Evolutionary conservation across 345 rosid species (phyloP).

Genomic region (Eucalyptus albens): DNA sequence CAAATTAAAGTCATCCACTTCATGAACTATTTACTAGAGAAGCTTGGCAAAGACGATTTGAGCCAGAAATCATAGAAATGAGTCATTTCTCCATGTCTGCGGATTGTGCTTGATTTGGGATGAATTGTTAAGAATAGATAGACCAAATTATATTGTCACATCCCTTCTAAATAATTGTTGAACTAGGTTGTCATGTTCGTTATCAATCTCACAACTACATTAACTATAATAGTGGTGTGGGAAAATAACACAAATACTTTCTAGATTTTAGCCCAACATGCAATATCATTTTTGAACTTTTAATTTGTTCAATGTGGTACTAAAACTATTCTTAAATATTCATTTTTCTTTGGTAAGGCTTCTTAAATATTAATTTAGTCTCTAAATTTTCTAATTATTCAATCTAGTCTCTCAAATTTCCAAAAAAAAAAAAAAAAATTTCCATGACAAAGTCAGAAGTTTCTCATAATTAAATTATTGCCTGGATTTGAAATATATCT

Average conservation of each 20-base stretch:
- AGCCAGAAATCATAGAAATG: not conserved
- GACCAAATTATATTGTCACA: not conserved
- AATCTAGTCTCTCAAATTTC: not conserved
- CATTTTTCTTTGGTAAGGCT: too few relatives aligned
- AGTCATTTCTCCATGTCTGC: not conserved
- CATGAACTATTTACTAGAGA: not conserved
- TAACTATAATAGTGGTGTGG: not conserved
- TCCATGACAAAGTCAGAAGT: not conserved
- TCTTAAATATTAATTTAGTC: not conserved
- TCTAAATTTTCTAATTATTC: not conserved
- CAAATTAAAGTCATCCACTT: not conserved
- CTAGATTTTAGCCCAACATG: not conserved
- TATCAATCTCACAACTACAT: not conserved
- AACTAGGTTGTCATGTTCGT: not conserved
- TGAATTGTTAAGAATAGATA: not conserved
- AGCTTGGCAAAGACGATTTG: not conserved
- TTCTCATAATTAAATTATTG: not conserved
- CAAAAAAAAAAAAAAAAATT: too few relatives aligned
- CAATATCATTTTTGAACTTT: not conserved
- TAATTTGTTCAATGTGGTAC: not conserved
- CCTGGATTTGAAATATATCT: not conserved
- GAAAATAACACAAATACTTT: not conserved
- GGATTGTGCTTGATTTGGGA: not conserved
- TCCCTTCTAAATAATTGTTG: not conserved
- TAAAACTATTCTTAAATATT: not conserved